A percentile compares a stretch with the other conserved stretches of the same genome.
Conservation (phyloP, 495 filamentous ascomycete species). For the Venustampulla echinocandica region DNA sequence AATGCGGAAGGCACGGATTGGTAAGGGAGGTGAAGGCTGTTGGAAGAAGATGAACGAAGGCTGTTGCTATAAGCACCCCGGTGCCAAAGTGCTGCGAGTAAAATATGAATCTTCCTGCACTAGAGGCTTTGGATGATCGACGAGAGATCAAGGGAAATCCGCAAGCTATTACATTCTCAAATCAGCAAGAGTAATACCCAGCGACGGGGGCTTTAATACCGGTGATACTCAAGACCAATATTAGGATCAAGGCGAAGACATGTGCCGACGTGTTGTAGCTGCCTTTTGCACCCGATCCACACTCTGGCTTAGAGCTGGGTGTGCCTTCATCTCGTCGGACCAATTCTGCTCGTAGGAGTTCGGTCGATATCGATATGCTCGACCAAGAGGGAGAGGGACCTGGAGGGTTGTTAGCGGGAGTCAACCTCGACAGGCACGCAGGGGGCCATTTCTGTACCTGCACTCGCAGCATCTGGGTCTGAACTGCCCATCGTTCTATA, state of each 20-base stretch:
- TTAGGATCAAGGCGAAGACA: constrained; percentile 69
- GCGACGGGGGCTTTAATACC: constrained; percentile 34
- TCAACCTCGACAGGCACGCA: no score
- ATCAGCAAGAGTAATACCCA: constrained; percentile 1
- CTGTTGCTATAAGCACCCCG: constrained; percentile 79
- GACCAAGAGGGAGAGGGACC: constrained; percentile 29
- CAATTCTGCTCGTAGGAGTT: constrained; percentile 43
- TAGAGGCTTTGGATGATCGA: constrained; percentile 33
- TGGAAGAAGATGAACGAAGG: constrained; percentile 78
- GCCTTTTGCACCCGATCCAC: constrained; percentile 52
- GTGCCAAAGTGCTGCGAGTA: constrained; percentile 78
- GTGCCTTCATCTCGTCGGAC: constrained; percentile 31
- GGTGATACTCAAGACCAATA: constrained; percentile 61
- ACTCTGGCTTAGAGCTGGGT: constrained; percentile 37
- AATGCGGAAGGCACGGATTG: constrained; percentile 66
- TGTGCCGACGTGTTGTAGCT: constrained; percentile 60
- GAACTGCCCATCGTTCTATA: background rate
- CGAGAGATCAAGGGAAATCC: constrained; percentile 50
- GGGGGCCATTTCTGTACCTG: background rate
- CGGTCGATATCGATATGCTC: constrained; percentile 41
- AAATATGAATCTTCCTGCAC: constrained; percentile 50
- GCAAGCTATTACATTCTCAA: constrained; percentile 36
- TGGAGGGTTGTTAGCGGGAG: background rate
- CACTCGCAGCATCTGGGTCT: background rate
- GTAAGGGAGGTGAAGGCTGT: constrained; percentile 75